Base-by-base conservation (phyloP, 2,329 filamentous ascomycete species). In the Tolypocladium pustulatum region DNA sequence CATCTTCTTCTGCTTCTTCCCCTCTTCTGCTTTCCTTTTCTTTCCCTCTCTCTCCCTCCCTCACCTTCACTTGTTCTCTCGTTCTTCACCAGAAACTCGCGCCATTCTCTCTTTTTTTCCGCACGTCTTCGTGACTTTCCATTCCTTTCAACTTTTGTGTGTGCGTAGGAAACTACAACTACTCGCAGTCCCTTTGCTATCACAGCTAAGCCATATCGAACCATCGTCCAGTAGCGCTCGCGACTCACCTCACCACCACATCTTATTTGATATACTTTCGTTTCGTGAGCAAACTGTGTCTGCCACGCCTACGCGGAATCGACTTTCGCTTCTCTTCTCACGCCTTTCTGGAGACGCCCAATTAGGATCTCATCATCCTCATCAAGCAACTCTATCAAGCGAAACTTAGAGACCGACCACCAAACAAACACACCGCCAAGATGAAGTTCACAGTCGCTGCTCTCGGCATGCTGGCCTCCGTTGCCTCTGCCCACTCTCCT, bases 401-500 rank as follows among this genome's bases (percentile, higher is more conserved):
- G 10, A 34, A 12, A 34, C 27, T n/a, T 52, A 32, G 6, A 52
- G 9, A n/a, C 17, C 27, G 65, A 64, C 55, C 58, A 63, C 57
- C 38, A 6, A 46, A 60, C 58, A 40, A 34, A 56, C 22, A 49
- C 57, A 60, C 57, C 58, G 57, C 65, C 73, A 79, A 73, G 59
- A 82, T 82, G 79, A 79, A 80, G 74, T 69, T 77, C 62, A 67
- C 71, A 61, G 63, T 73, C 58, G 68, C 78, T 64, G 65, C 69
- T 63, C 64, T 79, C 63, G 76, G 75, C 72, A 70, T 78, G 62
- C 68, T 79, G 63, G 77, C 75, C 69, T 72, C 72, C 63, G 67
- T 76, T 55, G 79, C 78, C 67, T 72, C 74, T 66, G 74, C 75
- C 60, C 65, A 68, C 62, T 61, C 61, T 46, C 71, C 71, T 62